Conservation (phyloP, 495 filamentous ascomycete genomes). For the Neurospora sp. region DNA sequence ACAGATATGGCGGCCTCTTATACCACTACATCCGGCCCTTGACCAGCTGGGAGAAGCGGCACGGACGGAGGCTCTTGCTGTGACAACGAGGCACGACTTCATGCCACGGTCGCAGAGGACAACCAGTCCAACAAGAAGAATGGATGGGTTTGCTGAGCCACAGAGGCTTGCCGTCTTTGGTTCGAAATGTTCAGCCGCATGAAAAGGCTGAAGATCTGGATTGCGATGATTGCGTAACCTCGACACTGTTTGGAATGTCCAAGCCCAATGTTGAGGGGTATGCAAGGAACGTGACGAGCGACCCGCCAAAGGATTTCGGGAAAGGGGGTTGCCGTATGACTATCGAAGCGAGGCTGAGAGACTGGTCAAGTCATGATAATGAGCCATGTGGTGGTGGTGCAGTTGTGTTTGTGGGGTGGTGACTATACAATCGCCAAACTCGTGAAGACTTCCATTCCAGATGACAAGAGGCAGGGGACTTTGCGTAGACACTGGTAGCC, state of each 20-base stretch:
- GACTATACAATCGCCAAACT: background rate
- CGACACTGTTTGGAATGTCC: background rate
- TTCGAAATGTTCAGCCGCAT: background rate
- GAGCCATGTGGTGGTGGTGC: background rate
- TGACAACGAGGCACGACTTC: background rate
- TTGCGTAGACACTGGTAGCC: background rate
- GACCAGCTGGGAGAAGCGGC: background rate
- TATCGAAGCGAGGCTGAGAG: background rate
- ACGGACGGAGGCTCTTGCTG: background rate
- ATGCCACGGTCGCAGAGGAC: background rate
- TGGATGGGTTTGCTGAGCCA: background rate
- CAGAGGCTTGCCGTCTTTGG: background rate
- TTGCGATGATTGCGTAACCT: background rate
- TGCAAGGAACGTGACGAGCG: background rate
- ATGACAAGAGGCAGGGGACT: background rate
- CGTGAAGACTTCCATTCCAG: background rate
- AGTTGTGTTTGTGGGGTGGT: background rate
- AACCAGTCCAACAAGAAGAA: background rate
- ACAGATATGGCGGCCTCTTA: background rate
- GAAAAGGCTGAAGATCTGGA: background rate
- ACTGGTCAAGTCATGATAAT: background rate
- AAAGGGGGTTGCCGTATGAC: background rate
- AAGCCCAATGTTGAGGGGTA: background rate
- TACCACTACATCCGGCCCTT: background rate
- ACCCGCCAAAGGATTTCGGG: background rate